phyloP scores from a whole-genome alignment of 1,284 basidiomycete species.

The Coniophora puteana region DNA sequence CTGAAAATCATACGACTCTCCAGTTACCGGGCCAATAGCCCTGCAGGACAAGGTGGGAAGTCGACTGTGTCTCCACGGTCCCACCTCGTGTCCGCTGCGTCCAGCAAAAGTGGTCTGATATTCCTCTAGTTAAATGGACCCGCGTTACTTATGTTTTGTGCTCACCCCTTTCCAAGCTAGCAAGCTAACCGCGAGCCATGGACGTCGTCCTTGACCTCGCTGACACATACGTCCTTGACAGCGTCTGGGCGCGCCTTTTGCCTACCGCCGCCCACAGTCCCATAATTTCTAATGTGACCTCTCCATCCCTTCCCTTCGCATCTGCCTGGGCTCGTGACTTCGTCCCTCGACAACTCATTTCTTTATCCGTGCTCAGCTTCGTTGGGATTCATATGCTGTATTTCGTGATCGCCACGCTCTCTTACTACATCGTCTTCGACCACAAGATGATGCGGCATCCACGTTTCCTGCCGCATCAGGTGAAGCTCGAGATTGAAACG shows the following conservation, averaged over 20 bases:
- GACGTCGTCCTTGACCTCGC: slow-evolving; percentile 74
- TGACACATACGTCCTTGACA: slow-evolving; percentile 80
- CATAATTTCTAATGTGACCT: slow-evolving; percentile 27
- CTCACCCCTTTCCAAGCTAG: slow-evolving; percentile 3
- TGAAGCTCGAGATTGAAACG: slow-evolving; percentile 77
- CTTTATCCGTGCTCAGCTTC: slow-evolving; percentile 73
- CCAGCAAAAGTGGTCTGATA: too few species aligned
- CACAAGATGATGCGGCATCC: slow-evolving; percentile 96
- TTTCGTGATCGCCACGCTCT: slow-evolving; percentile 81
- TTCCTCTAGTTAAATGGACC: too few species aligned
- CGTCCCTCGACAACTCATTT: slow-evolving; percentile 75
- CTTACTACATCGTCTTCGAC: slow-evolving; percentile 91
- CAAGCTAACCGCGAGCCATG: slow-evolving; percentile 44
- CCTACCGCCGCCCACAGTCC: slow-evolving; percentile 44
- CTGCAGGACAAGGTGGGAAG: too few species aligned
- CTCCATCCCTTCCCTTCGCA: slow-evolving; percentile 14
- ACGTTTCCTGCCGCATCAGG: slow-evolving; percentile 87
- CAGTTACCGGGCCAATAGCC: too few species aligned
- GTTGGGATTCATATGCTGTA: slow-evolving; percentile 82
- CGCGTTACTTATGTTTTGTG: too few species aligned
- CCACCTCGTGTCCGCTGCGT: too few species aligned
- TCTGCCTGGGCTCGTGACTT: slow-evolving; percentile 83
- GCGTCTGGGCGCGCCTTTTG: slow-evolving; percentile 69
- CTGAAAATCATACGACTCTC: too few species aligned
- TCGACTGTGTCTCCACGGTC: too few species aligned